phyloP scores from a whole-genome alignment of 768 basidiomycete genomes.

The Rickenella mellea region DNA sequence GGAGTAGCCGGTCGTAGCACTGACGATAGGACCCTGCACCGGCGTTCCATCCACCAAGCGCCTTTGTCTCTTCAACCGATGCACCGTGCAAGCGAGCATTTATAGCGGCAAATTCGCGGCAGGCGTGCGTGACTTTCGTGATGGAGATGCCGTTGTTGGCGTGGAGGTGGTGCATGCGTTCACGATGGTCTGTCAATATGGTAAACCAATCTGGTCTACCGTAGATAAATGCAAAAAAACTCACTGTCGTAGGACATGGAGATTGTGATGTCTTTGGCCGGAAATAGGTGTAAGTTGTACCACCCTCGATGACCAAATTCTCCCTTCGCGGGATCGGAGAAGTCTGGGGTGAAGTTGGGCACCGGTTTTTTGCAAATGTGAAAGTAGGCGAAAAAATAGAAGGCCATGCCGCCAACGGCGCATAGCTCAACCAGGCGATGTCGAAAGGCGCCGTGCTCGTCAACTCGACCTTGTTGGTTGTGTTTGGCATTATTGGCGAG shows the following conservation, averaged over 20 bases:
- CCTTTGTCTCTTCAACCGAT: constrained; percentile 16
- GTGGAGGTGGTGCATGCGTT: constrained; percentile 17
- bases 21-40: constrained; percentile 16
- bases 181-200: constrained; percentile 16
- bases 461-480: constrained; percentile 20
- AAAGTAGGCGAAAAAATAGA: constrained; percentile 20
- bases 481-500: constrained; percentile 22
- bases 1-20: constrained; percentile 21
- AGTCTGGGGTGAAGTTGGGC: constrained; percentile 20
- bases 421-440: constrained; percentile 22
- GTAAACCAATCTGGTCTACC: neutral
- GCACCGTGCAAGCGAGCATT: constrained; percentile 21
- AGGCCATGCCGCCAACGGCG: constrained; percentile 16
- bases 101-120: constrained; percentile 18
- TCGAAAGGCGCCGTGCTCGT: constrained; percentile 21
- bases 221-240: constrained; percentile 8
- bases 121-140: constrained; percentile 22
- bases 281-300: constrained; percentile 20
- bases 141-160: constrained; percentile 14
- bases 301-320: constrained; percentile 20
- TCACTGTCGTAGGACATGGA: constrained; percentile 23
- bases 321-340: constrained; percentile 12
- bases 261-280: constrained; percentile 1
- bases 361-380: constrained; percentile 14
- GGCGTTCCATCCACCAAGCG: constrained; percentile 23